Evolutionary conservation across 208 protist genomes (phyloP).

Genomic region (Blastocrithidia nonstop): DNA sequence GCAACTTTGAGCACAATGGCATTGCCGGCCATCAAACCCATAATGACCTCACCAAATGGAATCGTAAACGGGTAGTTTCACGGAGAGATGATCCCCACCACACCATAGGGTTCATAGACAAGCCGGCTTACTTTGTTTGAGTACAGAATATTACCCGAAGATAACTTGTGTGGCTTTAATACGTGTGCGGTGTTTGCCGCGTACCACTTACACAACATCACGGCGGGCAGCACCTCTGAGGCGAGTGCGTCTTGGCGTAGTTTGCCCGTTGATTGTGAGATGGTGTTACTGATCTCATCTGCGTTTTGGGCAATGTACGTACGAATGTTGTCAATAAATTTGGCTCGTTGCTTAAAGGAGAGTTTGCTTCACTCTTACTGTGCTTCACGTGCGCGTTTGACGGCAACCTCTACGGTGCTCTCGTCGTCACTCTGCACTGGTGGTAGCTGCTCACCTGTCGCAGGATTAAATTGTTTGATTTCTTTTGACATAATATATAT

Average conservation of each 20-base stretch:
- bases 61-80: slow-evolving; percentile 84
- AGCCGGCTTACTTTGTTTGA: slow-evolving; percentile 68
- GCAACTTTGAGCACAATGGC: slow-evolving; percentile 64
- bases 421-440: slow-evolving; percentile 11
- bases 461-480: slow-evolving; percentile 39
- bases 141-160: slow-evolving; percentile 38
- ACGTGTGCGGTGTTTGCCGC: slow-evolving; percentile 34
- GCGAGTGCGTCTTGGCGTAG: slow-evolving; percentile 46
- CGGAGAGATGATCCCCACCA: slow-evolving; percentile 75
- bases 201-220: slow-evolving; percentile 69
- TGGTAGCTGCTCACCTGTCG: slow-evolving; percentile 24
- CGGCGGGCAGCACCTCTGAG: slow-evolving; percentile 47
- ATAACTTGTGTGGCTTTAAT: slow-evolving; percentile 22
- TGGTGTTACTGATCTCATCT: slow-evolving; percentile 27
- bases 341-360: slow-evolving; percentile 29
- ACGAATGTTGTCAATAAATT: slow-evolving; percentile 35
- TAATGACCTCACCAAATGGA: slow-evolving; percentile 68
- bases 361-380: slow-evolving; percentile 39
- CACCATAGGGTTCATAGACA: slow-evolving; percentile 58
- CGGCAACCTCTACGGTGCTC: slow-evolving; percentile 12
- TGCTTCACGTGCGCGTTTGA: slow-evolving; percentile 24
- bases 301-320: slow-evolving; percentile 36
- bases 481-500: slow-evolving; percentile 3
- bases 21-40: slow-evolving; percentile 75
- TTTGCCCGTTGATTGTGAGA: slow-evolving; percentile 51